Conservation (phyloP, 2,329 filamentous ascomycete genomes). For the Paramyrothecium sp. region DNA sequence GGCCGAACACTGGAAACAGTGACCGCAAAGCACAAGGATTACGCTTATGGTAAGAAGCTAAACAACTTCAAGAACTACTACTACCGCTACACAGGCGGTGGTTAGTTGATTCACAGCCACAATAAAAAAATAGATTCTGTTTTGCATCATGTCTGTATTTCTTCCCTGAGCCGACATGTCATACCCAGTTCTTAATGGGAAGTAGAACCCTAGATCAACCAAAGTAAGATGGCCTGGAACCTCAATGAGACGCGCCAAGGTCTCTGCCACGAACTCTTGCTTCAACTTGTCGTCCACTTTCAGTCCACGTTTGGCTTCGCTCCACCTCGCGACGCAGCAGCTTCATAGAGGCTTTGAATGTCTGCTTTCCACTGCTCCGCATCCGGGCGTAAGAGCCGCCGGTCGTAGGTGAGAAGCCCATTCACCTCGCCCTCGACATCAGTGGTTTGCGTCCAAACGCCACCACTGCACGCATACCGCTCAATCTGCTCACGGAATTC, state of each 20-base stretch:
- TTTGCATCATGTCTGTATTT: no score
- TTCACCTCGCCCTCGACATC: conserved; percentile 76
- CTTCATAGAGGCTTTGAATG: conserved; percentile 58
- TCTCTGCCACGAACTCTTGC: no score
- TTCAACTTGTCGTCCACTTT: no score
- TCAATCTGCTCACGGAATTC: conserved; percentile 63
- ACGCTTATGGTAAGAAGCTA: conserved; percentile 67
- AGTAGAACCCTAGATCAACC: no score
- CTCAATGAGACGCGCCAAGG: no score
- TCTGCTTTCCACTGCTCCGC: conserved; percentile 57
- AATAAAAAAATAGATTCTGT: background rate
- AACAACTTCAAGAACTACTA: conserved; percentile 72
- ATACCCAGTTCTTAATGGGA: no score
- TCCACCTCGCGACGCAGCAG: conserved; percentile 36
- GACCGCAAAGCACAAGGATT: conserved; percentile 62
- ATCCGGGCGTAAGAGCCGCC: conserved; percentile 57
- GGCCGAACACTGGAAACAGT: conserved; percentile 64
- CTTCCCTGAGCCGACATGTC: no score
- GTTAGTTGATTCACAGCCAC: conserved; percentile 24
- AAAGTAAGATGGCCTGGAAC: no score
- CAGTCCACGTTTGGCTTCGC: background rate
- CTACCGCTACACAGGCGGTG: conserved; percentile 46
- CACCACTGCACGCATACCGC: conserved; percentile 62
- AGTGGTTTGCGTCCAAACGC: conserved; percentile 71
- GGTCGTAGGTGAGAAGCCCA: conserved; percentile 68